These are phyloP conservation scores for Phytophthora sp. DNA, from an alignment of 352 stramenopile species.

Conservation along the genomic window DNA sequence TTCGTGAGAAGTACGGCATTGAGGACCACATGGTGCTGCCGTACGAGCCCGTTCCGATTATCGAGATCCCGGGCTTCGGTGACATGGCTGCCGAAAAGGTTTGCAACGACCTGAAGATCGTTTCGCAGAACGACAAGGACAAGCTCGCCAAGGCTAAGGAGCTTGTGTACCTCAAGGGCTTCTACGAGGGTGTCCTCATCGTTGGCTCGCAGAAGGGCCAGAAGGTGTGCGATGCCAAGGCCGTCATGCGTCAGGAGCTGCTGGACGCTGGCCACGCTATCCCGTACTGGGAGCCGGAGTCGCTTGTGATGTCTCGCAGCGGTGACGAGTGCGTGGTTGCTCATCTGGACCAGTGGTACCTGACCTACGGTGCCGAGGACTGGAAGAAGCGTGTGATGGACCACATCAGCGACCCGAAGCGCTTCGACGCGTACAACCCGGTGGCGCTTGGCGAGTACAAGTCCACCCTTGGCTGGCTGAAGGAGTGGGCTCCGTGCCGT, in stretches of 20 bases:
- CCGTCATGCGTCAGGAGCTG: slow-evolving; percentile 96
- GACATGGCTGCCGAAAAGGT: slow-evolving; percentile 96
- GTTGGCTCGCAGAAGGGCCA: slow-evolving; percentile 96
- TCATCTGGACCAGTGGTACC: slow-evolving; percentile 99
- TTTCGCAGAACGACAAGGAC: slow-evolving; percentile 98
- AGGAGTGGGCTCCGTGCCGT: slow-evolving; percentile 99
- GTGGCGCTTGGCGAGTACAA: slow-evolving; percentile 96
- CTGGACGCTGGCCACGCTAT: slow-evolving; percentile 94
- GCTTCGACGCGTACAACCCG: slow-evolving; percentile 96
- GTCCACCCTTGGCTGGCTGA: slow-evolving; percentile 98
- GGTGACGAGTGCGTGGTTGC: slow-evolving; percentile 99
- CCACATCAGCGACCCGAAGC: slow-evolving; percentile 93
- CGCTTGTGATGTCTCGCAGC: slow-evolving; percentile 95
- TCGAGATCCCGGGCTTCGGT: slow-evolving; percentile 99
- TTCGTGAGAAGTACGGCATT: slow-evolving; percentile 98
- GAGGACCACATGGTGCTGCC: slow-evolving; percentile 98
- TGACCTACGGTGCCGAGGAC: slow-evolving; percentile 98
- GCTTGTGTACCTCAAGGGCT: slow-evolving; percentile 99
- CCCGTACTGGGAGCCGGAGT: slow-evolving; percentile 99
- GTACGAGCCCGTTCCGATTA: slow-evolving; percentile 99
- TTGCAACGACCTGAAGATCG: slow-evolving; percentile 98
- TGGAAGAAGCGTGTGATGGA: slow-evolving; percentile 96
- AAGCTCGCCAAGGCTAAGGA: slow-evolving; percentile 99
- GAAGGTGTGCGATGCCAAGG: slow-evolving; percentile 98
- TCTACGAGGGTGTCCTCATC: slow-evolving; percentile 99